These are phyloP conservation scores for Metarhizium rileyi DNA, from an alignment of 2,329 filamentous ascomycete genomes.

Conservation along the genomic window DNA sequence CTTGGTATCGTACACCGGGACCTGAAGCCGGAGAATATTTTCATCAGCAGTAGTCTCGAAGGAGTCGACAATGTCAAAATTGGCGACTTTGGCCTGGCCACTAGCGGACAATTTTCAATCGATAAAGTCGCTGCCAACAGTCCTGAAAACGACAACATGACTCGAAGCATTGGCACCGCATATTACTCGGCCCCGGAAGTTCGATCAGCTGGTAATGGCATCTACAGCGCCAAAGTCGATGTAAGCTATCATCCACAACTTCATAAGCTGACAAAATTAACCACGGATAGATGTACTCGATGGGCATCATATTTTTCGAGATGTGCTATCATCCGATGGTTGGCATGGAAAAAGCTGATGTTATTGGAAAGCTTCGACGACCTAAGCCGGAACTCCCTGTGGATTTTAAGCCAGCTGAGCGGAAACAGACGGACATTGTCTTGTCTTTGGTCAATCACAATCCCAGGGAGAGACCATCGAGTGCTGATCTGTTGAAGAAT, in stretches of 20 bases:
- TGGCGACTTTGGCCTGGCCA: slow-evolving; percentile 91
- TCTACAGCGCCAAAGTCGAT: slow-evolving; percentile 90
- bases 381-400: slow-evolving; percentile 59
- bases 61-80: slow-evolving; percentile 85
- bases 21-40: slow-evolving; percentile 94
- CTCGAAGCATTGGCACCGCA: slow-evolving; percentile 63
- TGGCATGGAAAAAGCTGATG: slow-evolving; percentile 54
- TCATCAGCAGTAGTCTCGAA: slow-evolving; percentile 63
- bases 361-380: slow-evolving; percentile 59
- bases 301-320: slow-evolving; percentile 97
- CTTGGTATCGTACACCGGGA: slow-evolving; percentile 92
- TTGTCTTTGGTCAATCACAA: slow-evolving; percentile 71
- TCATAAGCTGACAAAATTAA: slow-evolving; percentile 1
- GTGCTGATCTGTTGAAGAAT: slow-evolving; percentile 70
- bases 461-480: slow-evolving; percentile 73
- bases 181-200: slow-evolving; percentile 93
- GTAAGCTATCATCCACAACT: slow-evolving; percentile 33
- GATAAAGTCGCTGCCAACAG: slow-evolving; percentile 39
- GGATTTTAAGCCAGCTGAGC: slow-evolving; percentile 60
- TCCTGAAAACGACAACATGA: slow-evolving; percentile 53
- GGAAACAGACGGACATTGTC: slow-evolving; percentile 71
- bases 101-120: slow-evolving; percentile 66
- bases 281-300: slow-evolving; percentile 68
- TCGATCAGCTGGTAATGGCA: slow-evolving; percentile 60
- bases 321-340: slow-evolving; percentile 72